Evolutionary conservation across 352 stramenopile species (phyloP).

Genomic region (Thalassiosira livingstoniorum): DNA sequence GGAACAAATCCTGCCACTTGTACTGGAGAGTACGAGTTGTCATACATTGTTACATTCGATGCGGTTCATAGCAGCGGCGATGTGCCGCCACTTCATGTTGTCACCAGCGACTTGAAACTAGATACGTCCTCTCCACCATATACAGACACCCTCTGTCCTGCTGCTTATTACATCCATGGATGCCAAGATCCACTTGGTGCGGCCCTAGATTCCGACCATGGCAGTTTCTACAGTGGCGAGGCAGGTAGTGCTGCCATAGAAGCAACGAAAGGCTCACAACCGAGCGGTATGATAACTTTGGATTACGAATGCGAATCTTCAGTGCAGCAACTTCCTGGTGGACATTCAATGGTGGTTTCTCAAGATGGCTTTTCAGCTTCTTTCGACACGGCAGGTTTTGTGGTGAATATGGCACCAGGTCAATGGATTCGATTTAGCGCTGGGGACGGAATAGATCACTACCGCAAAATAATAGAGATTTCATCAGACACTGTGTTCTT

Average conservation of each 20-base stretch:
- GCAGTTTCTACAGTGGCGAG: conserved; percentile 65
- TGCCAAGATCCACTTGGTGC: conserved; percentile 50
- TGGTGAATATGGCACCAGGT: conserved; percentile 32
- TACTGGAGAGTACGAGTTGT: conserved; percentile 82
- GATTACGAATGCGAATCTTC: conserved; percentile 84
- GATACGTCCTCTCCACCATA: conserved; percentile 58
- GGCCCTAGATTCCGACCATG: conserved; percentile 57
- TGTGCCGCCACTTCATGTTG: conserved; percentile 83
- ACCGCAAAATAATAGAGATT: conserved; percentile 50
- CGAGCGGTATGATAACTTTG: conserved; percentile 79
- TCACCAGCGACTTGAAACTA: conserved; percentile 60
- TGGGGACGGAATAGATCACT: conserved; percentile 67
- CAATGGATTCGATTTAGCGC: conserved; percentile 69
- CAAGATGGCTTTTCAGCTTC: conserved; percentile 62
- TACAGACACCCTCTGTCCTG: conserved; percentile 55
- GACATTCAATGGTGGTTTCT: conserved; percentile 59
- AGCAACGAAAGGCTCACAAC: conserved; percentile 79
- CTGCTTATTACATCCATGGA: conserved; percentile 42
- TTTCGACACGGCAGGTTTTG: conserved; percentile 58
- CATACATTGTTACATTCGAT: conserved; percentile 90
- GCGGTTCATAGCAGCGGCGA: conserved; percentile 88
- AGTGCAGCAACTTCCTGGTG: conserved; percentile 37
- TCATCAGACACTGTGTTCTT: conserved; percentile 45
- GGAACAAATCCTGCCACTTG: conserved; percentile 52
- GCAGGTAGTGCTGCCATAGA: conserved; percentile 61